Base-by-base conservation (phyloP, 2,329 filamentous ascomycete genomes). In the Neopestalotiopsis sp. region DNA sequence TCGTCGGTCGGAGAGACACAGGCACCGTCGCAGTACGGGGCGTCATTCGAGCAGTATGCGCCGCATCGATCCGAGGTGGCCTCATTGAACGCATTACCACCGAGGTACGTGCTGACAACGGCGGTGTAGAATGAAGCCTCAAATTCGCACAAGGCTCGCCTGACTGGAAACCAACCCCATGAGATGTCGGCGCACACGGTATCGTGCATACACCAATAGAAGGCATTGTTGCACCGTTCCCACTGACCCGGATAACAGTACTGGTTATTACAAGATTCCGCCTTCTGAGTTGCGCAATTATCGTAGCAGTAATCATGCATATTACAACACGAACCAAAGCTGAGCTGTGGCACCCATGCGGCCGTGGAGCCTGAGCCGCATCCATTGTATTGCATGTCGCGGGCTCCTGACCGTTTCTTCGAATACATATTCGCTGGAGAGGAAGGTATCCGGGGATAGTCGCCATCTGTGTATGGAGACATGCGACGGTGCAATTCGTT, bases 241-340 rank as follows among this genome's bases (percentile, higher is more conserved):
- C n/a, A 58, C 56, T 58, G n/a, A 24, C 56, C 56, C n/a, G 56
- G 56, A 14, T 10, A 20, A 20, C 56, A 58, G 20, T 58, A 58
- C 17, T 58, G n/a, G 17, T 20, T 24, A 20, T 58, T 20, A 20
- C 56, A 58, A 10, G 12, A 12, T 30, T 58, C 56, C 56, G 24
- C 56, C n/a, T 14, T 5, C 10, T 20, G 17, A 9, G n/a, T 58
- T 3, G 5, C n/a, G 28, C 56, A 58, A 20, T 58, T 58, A 20
- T 58, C 56, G 56, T 58, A 58, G 56, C 56, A 58, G n/a, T 24
- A 58, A 30, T 58, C 56, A 20, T 58, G 56, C n/a, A 24, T 58
- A 20, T 58, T 30, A 20, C 56, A 58, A 14, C 56, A 58, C n/a
- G 56, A 24, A 58, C 56, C 56, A 30, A 58, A 58, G 56, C 28